Percentiles rank a stretch among this genome's conserved stretches.
Evolutionary conservation across 345 rosid species (phyloP).

Genomic region (Raphanus sativus): DNA sequence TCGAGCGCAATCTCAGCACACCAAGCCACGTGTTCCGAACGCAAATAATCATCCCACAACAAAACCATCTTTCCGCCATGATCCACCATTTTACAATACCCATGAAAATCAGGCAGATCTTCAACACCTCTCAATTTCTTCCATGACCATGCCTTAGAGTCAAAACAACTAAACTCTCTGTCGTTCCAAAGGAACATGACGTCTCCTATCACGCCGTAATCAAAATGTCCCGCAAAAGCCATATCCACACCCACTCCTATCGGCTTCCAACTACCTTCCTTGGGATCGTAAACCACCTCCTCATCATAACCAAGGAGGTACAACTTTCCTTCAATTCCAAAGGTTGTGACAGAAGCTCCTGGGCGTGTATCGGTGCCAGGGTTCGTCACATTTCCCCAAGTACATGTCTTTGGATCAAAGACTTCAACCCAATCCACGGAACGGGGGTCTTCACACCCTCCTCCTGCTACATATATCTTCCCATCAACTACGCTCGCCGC

Average conservation of each 20-base stretch:
- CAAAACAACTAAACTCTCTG: no score
- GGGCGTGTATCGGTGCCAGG: background rate
- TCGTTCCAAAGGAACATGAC: background rate
- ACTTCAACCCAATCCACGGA: background rate
- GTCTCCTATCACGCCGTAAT: background rate
- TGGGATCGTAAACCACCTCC: background rate
- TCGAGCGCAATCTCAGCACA: background rate
- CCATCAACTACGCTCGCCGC: slow-evolving; percentile 9
- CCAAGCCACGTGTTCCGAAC: background rate
- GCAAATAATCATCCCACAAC: slow-evolving; percentile 2
- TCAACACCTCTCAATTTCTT: background rate
- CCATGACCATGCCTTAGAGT: background rate
- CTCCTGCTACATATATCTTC: slow-evolving; percentile 23
- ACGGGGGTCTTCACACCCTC: background rate
- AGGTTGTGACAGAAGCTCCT: background rate
- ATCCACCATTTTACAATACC: slow-evolving; percentile 2
- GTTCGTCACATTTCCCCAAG: background rate
- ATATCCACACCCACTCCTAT: background rate
- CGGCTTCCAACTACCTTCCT: slow-evolving; percentile 6
- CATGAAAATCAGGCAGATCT: background rate
- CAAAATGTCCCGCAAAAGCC: background rate
- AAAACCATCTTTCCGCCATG: slow-evolving; percentile 4
- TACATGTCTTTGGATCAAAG: slow-evolving; percentile 7
- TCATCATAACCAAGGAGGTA: background rate
- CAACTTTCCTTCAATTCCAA: slow-evolving; percentile 5